Percentiles rank a stretch among this genome's conserved stretches.
These are phyloP conservation scores for Leishmania lainsoni DNA, from an alignment of 208 protist species.

Conservation along the genomic window DNA sequence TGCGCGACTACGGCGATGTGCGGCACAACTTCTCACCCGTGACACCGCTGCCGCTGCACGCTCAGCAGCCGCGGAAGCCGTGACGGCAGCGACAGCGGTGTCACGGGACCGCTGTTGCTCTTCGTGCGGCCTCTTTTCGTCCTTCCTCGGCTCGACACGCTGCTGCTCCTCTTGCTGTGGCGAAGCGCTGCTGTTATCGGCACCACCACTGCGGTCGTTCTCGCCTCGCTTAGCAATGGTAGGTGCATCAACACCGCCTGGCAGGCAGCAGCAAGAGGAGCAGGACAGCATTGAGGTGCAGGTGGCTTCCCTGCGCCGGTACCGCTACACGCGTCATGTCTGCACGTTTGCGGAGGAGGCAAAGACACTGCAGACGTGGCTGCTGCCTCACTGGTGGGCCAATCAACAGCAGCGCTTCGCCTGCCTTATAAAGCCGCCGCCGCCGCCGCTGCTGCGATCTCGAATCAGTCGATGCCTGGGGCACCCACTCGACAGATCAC, in stretches of 20 bases:
- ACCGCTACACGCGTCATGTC: slow-evolving; percentile 32
- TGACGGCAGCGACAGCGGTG: neutral
- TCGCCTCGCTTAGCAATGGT: neutral
- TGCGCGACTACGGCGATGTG: slow-evolving; percentile 7
- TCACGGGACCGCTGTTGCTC: neutral
- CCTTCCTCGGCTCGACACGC: neutral
- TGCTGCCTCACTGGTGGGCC: neutral
- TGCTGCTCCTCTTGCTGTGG: neutral
- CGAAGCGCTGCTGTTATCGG: neutral
- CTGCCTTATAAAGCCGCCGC: neutral
- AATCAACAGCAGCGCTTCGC: neutral
- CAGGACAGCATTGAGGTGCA: slow-evolving; percentile 6
- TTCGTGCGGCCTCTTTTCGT: neutral
- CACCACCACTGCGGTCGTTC: neutral
- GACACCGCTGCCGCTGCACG: neutral
- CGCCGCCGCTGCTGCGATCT: neutral
- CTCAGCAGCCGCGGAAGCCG: neutral
- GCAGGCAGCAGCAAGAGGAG: neutral
- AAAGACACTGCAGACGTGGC: neutral
- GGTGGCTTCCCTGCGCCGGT: slow-evolving; percentile 17
- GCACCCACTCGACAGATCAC: neutral
- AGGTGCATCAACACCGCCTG: neutral
- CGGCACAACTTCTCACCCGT: slow-evolving; percentile 18
- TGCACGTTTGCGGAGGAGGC: slow-evolving; percentile 13
- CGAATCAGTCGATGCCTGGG: neutral